Percentiles rank a stretch among this genome's conserved stretches.
phyloP scores from a whole-genome alignment of 2,329 filamentous ascomycete genomes.

The Cladosporium sp. region DNA sequence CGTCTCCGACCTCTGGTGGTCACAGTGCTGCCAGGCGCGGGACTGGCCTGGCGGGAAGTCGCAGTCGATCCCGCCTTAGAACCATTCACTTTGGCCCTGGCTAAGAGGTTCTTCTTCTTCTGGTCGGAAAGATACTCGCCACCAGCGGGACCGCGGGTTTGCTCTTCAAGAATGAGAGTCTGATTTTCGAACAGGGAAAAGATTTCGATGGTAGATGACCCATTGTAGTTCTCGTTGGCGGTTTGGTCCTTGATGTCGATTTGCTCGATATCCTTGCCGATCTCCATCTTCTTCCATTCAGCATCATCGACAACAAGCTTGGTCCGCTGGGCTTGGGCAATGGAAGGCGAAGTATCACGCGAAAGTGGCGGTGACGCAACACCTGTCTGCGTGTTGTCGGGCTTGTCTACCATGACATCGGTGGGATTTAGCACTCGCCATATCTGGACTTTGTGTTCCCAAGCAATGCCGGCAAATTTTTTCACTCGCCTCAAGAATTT shows the following conservation, averaged over 20 bases:
- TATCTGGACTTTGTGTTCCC: conserved; percentile 72
- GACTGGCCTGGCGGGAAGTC: conserved; percentile 66
- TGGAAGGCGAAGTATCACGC: conserved; percentile 46
- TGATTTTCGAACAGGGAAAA: conserved; percentile 71
- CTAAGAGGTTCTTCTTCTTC: conserved; percentile 32
- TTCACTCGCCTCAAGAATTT: conserved; percentile 78
- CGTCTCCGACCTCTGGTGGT: conserved; percentile 72
- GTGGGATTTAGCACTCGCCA: conserved; percentile 63
- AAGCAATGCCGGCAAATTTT: conserved; percentile 63
- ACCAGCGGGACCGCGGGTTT: conserved; percentile 55
- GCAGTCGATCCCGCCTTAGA: conserved; percentile 41
- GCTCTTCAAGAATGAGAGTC: conserved; percentile 81
- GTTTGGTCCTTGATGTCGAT: conserved; percentile 69
- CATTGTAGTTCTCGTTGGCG: conserved; percentile 74
- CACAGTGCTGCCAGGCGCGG: conserved; percentile 56
- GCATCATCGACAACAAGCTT: conserved; percentile 62
- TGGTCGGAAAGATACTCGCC: conserved; percentile 58
- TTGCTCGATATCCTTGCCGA: conserved; percentile 65
- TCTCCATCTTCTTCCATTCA: conserved; percentile 62
- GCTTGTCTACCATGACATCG: conserved; percentile 31
- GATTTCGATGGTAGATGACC: conserved; percentile 63
- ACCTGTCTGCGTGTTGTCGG: conserved; percentile 29
- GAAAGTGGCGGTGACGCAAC: conserved; percentile 47
- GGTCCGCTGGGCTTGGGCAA: conserved; percentile 46
- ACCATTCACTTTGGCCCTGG: conserved; percentile 23